Evolutionary conservation across 2,329 filamentous ascomycete genomes (phyloP), one percentile per base, ranked within the genome.

Genomic region (Emydomyces testavorans): DNA sequence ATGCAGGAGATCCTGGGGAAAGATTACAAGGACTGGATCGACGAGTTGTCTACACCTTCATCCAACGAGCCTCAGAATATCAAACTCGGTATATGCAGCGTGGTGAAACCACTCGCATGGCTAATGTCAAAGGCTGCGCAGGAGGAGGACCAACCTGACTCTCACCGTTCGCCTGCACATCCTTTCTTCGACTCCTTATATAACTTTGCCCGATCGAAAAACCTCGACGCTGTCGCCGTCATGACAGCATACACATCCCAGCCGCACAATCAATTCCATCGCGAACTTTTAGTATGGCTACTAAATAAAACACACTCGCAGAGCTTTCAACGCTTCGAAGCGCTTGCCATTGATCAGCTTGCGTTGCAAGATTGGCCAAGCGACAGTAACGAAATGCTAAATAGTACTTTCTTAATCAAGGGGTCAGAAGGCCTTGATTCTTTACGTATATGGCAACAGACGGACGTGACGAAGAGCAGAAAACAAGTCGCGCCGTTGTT

Each of bases 21-120:
- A 51, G 78, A 82, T 58, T 82, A 80, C 58, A 82, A 82, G 60
- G 66, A 75, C 43, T 82, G 78, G 78, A 66, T 65, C 1, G 74
- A 74, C 49, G 13, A 32, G 35, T 4, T 47, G 5, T 59, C 55
- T 10, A 48, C n/a, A 54, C 3, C 53, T 49, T 20, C 52, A 60
- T 56, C 51, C 60, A 7, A 11, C 29, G 16, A 24, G 11, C 7
- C 20, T 23, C 28, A 23, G 7, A 44, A 43, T 37, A 26, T 70
- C 28, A 71, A 67, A 42, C 65, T 82, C 15, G 79, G 79, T 2
- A 75, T 80, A 46, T 76, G 74, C 54, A 76, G 73, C 20, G 70
- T 77, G 4, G 77, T 81, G 26, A 76, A 76, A 56, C 65, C 73
- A 0, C 62, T 81, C 4, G 62, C 65, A 0, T 81, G 75, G 62